Percentiles rank a stretch among this genome's conserved stretches.
These are phyloP conservation scores for Auricularia cornea DNA, from an alignment of 768 basidiomycete genomes.

Conservation along the genomic window DNA sequence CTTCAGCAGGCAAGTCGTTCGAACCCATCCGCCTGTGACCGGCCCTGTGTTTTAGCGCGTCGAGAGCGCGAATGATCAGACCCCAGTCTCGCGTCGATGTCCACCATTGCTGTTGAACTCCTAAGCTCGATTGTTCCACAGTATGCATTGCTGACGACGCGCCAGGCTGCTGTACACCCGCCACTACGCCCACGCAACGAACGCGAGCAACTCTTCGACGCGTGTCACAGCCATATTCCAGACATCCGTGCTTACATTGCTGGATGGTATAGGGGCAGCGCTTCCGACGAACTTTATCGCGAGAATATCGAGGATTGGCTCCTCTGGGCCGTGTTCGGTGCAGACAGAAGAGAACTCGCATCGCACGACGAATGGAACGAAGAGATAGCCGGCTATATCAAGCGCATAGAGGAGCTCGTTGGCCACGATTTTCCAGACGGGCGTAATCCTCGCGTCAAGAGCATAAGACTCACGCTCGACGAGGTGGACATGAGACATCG, in stretches of 20 bases:
- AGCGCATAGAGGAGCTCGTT: conserved; percentile 30
- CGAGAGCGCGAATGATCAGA: no score
- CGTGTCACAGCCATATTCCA: conserved; percentile 29
- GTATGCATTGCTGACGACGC: not conserved
- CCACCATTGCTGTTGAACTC: no score
- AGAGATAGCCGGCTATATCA: conserved; percentile 43
- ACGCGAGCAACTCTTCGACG: conserved; percentile 40
- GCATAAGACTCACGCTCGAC: conserved; percentile 49
- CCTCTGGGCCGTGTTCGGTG: conserved; percentile 54
- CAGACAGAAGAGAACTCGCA: conserved; percentile 21
- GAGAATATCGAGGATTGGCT: conserved; percentile 53
- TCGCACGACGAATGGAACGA: conserved; percentile 35
- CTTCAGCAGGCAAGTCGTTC: conserved; percentile 38
- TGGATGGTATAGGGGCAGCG: conserved; percentile 45
- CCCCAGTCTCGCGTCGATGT: no score
- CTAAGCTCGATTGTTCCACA: no score
- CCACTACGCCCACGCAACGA: conserved; percentile 32
- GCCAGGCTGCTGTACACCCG: conserved; percentile 26
- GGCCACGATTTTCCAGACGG: conserved; percentile 36
- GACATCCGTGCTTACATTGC: conserved; percentile 16
- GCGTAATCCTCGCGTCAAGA: conserved; percentile 27
- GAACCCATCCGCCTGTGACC: no score
- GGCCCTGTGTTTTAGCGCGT: no score
- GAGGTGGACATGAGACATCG: conserved; percentile 47
- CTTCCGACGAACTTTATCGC: conserved; percentile 25